These are phyloP conservation scores for Ganoderma lingzhi DNA, from an alignment of 1,284 basidiomycete genomes.

Conservation along the genomic window DNA sequence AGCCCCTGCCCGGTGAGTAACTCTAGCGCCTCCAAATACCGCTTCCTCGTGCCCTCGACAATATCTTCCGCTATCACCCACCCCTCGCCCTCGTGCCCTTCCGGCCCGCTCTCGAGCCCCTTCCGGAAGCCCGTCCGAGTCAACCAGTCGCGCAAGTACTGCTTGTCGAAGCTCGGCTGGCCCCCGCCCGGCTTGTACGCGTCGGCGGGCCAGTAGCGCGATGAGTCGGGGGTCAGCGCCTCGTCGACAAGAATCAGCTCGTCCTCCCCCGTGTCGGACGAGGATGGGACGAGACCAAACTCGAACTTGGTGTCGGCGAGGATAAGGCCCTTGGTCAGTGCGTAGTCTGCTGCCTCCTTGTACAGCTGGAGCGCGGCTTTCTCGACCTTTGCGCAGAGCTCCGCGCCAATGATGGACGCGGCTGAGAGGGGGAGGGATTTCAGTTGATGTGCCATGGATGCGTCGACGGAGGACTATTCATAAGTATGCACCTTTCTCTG, in stretches of 20 bases:
- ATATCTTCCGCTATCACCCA: conserved; percentile 83
- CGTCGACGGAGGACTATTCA: background rate
- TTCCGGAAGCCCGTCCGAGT: conserved; percentile 77
- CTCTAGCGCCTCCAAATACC: conserved; percentile 84
- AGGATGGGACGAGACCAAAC: conserved; percentile 68
- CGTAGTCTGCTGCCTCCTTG: conserved; percentile 81
- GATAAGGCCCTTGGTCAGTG: conserved; percentile 86
- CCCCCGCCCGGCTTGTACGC: conserved; percentile 79
- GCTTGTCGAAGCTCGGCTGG: conserved; percentile 97
- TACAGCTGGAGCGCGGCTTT: conserved; percentile 75
- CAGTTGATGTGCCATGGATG: background rate
- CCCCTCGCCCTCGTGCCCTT: conserved; percentile 72
- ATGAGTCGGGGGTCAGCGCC: conserved; percentile 96
- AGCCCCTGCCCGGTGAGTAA: conserved; percentile 59
- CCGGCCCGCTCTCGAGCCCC: conserved; percentile 78
- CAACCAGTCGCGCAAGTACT: conserved; percentile 94
- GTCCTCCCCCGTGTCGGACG: conserved; percentile 48
- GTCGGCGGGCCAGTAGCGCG: conserved; percentile 92
- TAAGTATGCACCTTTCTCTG: conserved; percentile 71
- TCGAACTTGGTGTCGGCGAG: conserved; percentile 94
- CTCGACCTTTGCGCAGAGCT: conserved; percentile 71
- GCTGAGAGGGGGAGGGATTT: conserved; percentile 48
- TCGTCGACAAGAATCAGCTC: conserved; percentile 94
- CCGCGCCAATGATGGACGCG: conserved; percentile 69
- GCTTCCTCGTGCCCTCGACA: conserved; percentile 76